Evolutionary conservation across 2,329 filamentous ascomycete species (phyloP).

Genomic region (Neurospora sp.): DNA sequence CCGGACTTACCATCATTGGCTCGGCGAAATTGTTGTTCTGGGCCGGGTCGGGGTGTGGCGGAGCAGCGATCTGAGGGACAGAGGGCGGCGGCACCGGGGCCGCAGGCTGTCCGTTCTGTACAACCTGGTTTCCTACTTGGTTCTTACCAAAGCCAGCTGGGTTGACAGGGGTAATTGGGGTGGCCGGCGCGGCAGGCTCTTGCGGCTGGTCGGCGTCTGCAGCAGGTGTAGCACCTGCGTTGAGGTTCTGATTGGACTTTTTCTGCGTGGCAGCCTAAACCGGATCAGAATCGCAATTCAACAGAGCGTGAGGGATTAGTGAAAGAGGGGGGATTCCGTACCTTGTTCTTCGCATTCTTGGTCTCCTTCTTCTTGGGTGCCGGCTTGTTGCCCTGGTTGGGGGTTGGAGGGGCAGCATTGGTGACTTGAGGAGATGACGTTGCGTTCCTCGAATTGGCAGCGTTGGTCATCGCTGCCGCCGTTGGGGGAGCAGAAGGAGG

Average conservation of each 20-base stretch:
- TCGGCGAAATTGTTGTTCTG: constrained; percentile 32
- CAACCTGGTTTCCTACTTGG: constrained; percentile 30
- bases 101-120: constrained; percentile 34
- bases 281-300: constrained; percentile 10
- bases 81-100: constrained; percentile 33
- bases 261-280: constrained; percentile 47
- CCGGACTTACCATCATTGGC: constrained; percentile 32
- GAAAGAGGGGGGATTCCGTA: constrained; percentile 28
- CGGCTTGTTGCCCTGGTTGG: constrained; percentile 61
- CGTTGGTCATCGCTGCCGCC: constrained; percentile 23
- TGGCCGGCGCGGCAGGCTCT: constrained; percentile 51
- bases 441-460: constrained; percentile 42
- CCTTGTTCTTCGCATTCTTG: constrained; percentile 58
- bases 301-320: not conserved
- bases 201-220: constrained; percentile 45
- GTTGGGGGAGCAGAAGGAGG: constrained; percentile 50
- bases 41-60: constrained; percentile 35
- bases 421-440: constrained; percentile 53
- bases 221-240: constrained; percentile 45
- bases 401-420: constrained; percentile 63
- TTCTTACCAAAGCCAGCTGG: constrained; percentile 37
- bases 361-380: constrained; percentile 69
- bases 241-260: constrained; percentile 49
- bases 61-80: constrained; percentile 33
- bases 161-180: constrained; percentile 52